Percentiles rank a stretch among this genome's conserved stretches.
phyloP scores from a whole-genome alignment of 2,329 filamentous ascomycete genomes.

The Neocucurbitaria cava region DNA sequence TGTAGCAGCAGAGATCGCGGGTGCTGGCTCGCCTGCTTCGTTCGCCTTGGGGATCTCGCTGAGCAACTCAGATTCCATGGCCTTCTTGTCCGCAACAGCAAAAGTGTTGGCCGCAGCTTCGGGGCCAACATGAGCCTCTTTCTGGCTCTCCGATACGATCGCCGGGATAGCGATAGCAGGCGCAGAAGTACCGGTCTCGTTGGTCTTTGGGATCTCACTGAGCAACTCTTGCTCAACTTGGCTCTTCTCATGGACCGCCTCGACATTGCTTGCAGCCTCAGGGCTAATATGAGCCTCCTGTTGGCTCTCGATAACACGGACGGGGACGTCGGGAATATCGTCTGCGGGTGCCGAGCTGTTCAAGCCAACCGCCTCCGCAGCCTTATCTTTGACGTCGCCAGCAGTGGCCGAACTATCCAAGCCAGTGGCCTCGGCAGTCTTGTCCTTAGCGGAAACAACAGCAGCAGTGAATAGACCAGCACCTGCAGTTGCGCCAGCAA shows the following conservation, averaged over 20 bases:
- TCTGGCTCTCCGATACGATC: slow-evolving; percentile 74
- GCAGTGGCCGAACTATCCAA: slow-evolving; percentile 51
- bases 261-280: slow-evolving; percentile 69
- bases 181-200: slow-evolving; percentile 50
- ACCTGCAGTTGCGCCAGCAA: slow-evolving; percentile 51
- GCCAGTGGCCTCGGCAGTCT: slow-evolving; percentile 47
- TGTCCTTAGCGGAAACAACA: slow-evolving; percentile 41
- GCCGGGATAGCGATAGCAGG: slow-evolving; percentile 55
- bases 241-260: slow-evolving; percentile 73
- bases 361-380: slow-evolving; percentile 49
- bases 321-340: slow-evolving; percentile 58
- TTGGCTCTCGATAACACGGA: slow-evolving; percentile 74
- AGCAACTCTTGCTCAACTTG: slow-evolving; percentile 72
- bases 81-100: slow-evolving; percentile 74
- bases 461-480: slow-evolving; percentile 48
- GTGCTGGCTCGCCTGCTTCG: slow-evolving; percentile 48
- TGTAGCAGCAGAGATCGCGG: slow-evolving; percentile 22
- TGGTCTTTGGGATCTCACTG: slow-evolving; percentile 40
- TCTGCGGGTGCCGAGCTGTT: slow-evolving; percentile 47
- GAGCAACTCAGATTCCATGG: slow-evolving; percentile 73
- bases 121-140: slow-evolving; percentile 66
- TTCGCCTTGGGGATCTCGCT: slow-evolving; percentile 45
- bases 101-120: slow-evolving; percentile 70
- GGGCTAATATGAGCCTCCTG: slow-evolving; percentile 66
- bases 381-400: slow-evolving; percentile 44